Base-by-base conservation (phyloP, 352 stramenopile species). In the Pythium dissotocum region DNA sequence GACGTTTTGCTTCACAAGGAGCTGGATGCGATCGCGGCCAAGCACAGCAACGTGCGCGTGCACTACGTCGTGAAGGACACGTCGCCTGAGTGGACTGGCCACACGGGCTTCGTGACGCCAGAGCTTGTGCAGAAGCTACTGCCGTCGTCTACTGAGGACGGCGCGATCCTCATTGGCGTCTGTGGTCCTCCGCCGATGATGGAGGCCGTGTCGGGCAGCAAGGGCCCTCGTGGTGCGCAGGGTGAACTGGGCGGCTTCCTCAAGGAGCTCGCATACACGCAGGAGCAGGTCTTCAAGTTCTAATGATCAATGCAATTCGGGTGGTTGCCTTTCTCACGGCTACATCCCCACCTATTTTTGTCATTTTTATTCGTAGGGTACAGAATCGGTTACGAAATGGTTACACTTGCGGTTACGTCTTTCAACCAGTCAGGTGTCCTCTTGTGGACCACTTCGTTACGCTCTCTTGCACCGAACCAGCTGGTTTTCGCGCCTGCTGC, bases 1-100 rank as follows among this genome's bases (percentile, higher is more conserved):
- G 90, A 97, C 67, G 97, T 97, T 58, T 79, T 97, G 58, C 76
- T 96, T 40, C 84, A 84, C 26, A 77, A 91, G 18, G 85, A 94
- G 65, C 73, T 97, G 54, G 87, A 89, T 49, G 76, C 73, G 18
- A 70, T 89, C 62, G 69, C 82, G 33, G 78, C 80, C 68, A 76
- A 78, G 76, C 88, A 92, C 28, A 61, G 30, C 49, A 79, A 87
- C 65, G 77, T 92, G 42, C 76, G 83, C 59, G 80, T 92, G 51
- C 70, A 87, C 72, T 79, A 92, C 65, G 77, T 90, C 56, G 62
- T 92, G 56, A 69, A 69, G 55, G 78, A 83, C 57, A 42, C 67
- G 28, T 63, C 48, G 8, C 54, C 81, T 5, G 65, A 69, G 18
- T 94, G 87, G 84, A 66, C 76, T 44, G 82, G 79, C 28, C 73